Base-by-base conservation (phyloP, 2,329 filamentous ascomycete genomes). In the Neofusicoccum cordaticola region DNA sequence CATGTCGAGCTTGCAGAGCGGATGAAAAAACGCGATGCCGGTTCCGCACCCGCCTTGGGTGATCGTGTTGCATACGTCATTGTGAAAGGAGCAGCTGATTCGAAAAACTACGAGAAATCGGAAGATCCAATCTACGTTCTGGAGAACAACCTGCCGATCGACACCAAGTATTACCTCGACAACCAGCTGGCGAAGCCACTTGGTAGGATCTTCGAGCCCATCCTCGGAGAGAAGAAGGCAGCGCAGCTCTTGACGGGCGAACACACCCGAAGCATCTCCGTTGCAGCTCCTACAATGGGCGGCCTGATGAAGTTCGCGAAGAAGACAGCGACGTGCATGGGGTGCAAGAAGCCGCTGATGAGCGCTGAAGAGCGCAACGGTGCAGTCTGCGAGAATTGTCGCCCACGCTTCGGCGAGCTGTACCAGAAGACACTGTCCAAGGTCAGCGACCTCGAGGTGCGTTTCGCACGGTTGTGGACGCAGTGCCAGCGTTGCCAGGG, bases 1-100 rank as follows among this genome's bases (percentile, higher is more conserved):
- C 95, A 99, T 77, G 92, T 96, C 56, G 94, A 97, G 79, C 88
- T 99, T 51, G 95, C 93, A 0, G 89, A 95, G 73, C 91, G 95
- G 50, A 99, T 99, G 95, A 91, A 89, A 81, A 97, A 98, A 80
- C 93, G 95, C 70, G 95, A 99, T 73, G 90, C 92, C 2, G 95
- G 95, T 65, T 98, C 94, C 58, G 95, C 95, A 1, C 95, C 95
- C 9, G 90, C 88, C 1, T 85, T 99, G 1, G 95, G 95, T 67
- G 95, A 99, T 76, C 93, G 95, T 78, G 95, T 99, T 34, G 94
- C 95, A 13, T 99, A 99, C 78, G 95, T 99, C 72, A 99, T 99
- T 85, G 85, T 98, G 73, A 96, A 96, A 78, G 94, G 93, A 67
- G 87, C 93, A 4, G 87, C 90, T 13, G 93, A 92, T 19, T 89